Base-by-base conservation (phyloP, 2,329 filamentous ascomycete species). In the Ampelomyces quisqualis region DNA sequence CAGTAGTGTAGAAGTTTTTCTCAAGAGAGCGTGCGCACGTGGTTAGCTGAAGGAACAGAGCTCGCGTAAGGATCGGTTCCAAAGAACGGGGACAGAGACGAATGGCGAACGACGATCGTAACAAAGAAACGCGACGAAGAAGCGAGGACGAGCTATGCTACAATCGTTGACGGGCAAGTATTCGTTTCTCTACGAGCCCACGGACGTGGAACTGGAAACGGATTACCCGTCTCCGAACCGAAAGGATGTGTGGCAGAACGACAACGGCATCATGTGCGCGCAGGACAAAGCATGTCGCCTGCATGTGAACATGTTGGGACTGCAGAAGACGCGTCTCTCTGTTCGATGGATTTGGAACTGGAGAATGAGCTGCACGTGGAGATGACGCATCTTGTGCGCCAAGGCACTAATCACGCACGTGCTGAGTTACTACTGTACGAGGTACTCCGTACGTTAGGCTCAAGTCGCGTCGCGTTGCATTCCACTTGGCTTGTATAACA, bases 211-310 rank as follows among this genome's bases (percentile, higher is more conserved):
- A 18, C 15, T 21, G 10, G 30, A 18, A 6, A 32, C 30, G 30
- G 30, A 20, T 13, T 11, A 32, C 30, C 30, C 30, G 30, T n/a
- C 18, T 32, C 30, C 30, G 30, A 32, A 18, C 30, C 30, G 21
- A 11, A 32, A 29, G 4, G 9, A 24, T 3, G 22, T 3, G 22
- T 8, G n/a, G 9, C 9, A 24, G 9, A 24, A 24, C n/a, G 22
- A 24, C 22, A n/a, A 8, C 22, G 9, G 10, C 18, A 32, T 31
- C 15, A 31, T 31, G 29, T 20, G 29, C 17, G 15, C n/a, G 29
- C 15, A 7, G 13, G n/a, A n/a, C n/a, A n/a, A n/a, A n/a, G n/a
- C n/a, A n/a, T n/a, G n/a, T n/a, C n/a, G n/a, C n/a, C 26, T 13
- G 26, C 26, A 28, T 8, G 13, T 29, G 27, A 17, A 2, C 27